These are phyloP conservation scores for Pythium apleroticum DNA, from an alignment of 352 stramenopile species.

Conservation along the genomic window DNA sequence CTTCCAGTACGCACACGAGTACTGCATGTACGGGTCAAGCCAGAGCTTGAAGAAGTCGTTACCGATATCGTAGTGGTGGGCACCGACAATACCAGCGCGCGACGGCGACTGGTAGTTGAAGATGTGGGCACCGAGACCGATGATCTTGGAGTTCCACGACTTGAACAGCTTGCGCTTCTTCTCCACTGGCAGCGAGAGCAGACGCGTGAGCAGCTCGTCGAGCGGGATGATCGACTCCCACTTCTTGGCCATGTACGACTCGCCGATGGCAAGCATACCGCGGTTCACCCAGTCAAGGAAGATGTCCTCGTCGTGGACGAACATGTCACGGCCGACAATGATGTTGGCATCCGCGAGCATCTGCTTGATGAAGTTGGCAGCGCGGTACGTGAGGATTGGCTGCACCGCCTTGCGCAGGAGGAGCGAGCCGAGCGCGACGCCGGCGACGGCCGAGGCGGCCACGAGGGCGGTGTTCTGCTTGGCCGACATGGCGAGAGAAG, in stretches of 20 bases:
- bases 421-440: constrained; percentile 67
- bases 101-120: constrained; percentile 90
- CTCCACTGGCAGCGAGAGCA: constrained; percentile 65
- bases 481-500: constrained; percentile 40
- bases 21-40: constrained; percentile 87
- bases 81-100: constrained; percentile 76
- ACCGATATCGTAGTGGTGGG: constrained; percentile 86
- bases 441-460: constrained; percentile 58
- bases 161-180: constrained; percentile 86
- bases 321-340: constrained; percentile 76
- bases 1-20: constrained; percentile 88
- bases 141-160: constrained; percentile 84
- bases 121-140: constrained; percentile 67
- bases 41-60: constrained; percentile 91
- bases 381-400: constrained; percentile 62
- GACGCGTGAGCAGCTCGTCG: constrained; percentile 71
- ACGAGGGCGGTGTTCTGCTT: constrained; percentile 69
- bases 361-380: constrained; percentile 75
- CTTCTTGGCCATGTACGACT: constrained; percentile 90
- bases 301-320: constrained; percentile 79
- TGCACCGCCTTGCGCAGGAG: constrained; percentile 66
- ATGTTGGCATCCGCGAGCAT: constrained; percentile 85
- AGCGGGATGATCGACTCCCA: constrained; percentile 83
- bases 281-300: constrained; percentile 86
- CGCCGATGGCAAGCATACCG: constrained; percentile 83